Evolutionary conservation across 2,329 filamentous ascomycete genomes (phyloP).

Genomic region (Diaporthe eres): DNA sequence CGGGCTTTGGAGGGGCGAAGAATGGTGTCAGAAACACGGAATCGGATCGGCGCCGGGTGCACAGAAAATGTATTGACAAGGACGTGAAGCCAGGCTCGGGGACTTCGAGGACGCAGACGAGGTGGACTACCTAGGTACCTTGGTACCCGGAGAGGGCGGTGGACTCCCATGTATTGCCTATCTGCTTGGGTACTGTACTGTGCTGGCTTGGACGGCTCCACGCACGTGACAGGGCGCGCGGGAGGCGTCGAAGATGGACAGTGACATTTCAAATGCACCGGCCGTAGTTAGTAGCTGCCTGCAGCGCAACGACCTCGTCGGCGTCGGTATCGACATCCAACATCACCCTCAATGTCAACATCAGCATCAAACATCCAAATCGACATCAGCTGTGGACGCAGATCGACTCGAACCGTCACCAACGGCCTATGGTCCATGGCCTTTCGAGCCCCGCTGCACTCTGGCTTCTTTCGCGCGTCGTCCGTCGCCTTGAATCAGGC

Average conservation of each 20-base stretch:
- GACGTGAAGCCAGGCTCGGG: background rate
- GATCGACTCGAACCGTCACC: background rate
- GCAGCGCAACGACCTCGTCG: background rate
- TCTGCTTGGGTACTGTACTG: too few relatives aligned
- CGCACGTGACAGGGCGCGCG: conserved; percentile 19
- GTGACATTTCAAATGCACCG: background rate
- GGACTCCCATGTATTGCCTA: too few relatives aligned
- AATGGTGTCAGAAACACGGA: background rate
- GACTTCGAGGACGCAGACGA: too few relatives aligned
- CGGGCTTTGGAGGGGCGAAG: background rate
- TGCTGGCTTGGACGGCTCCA: too few relatives aligned
- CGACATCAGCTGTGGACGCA: too few relatives aligned
- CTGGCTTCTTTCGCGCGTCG: background rate
- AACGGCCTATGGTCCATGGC: background rate
- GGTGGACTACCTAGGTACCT: background rate
- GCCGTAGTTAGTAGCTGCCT: background rate
- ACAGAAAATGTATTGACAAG: background rate
- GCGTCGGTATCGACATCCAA: background rate
- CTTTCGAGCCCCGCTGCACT: background rate
- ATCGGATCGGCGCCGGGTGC: background rate
- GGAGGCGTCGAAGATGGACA: background rate
- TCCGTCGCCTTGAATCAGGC: background rate
- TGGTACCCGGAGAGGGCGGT: too few relatives aligned
- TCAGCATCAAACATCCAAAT: background rate
- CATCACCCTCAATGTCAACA: background rate